phyloP scores from a whole-genome alignment of 2,329 filamentous ascomycete species.

The Thelonectria rubi region DNA sequence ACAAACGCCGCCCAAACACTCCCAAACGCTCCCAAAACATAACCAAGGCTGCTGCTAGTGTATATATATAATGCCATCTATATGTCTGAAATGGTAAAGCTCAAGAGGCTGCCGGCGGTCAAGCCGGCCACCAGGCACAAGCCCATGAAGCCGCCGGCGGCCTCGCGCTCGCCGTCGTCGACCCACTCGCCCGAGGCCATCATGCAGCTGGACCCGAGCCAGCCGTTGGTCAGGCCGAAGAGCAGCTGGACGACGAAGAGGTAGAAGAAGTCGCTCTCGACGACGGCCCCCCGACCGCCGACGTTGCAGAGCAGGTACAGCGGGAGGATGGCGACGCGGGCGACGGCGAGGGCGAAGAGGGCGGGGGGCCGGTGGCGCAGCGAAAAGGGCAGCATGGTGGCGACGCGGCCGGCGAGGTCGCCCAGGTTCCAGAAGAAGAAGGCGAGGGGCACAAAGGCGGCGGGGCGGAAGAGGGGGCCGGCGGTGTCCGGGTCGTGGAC shows the following conservation, averaged over 20 bases:
- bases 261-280: conserved; percentile 89
- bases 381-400: conserved; percentile 66
- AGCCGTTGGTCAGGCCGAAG: conserved; percentile 89
- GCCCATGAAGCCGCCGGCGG: conserved; percentile 93
- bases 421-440: conserved; percentile 96
- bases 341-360: conserved; percentile 73
- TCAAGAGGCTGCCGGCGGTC: conserved; percentile 85
- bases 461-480: conserved; percentile 71
- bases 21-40: conserved; percentile 22
- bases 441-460: conserved; percentile 86
- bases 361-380: conserved; percentile 70
- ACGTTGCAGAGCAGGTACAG: conserved; percentile 93
- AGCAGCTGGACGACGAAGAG: conserved; percentile 81
- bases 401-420: conserved; percentile 80
- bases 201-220: conserved; percentile 88
- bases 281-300: conserved; percentile 74
- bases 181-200: conserved; percentile 88
- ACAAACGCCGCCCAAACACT: conserved; percentile 17
- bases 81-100: conserved; percentile 74
- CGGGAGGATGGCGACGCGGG: conserved; percentile 77
- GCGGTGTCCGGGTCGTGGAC: conserved; percentile 46
- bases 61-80: conserved; percentile 37
- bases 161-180: conserved; percentile 82
- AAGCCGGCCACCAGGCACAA: conserved; percentile 87
- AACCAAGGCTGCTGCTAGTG: not conserved